Conservation (phyloP, 2,329 filamentous ascomycete species). For the Aspergillus sp. region DNA sequence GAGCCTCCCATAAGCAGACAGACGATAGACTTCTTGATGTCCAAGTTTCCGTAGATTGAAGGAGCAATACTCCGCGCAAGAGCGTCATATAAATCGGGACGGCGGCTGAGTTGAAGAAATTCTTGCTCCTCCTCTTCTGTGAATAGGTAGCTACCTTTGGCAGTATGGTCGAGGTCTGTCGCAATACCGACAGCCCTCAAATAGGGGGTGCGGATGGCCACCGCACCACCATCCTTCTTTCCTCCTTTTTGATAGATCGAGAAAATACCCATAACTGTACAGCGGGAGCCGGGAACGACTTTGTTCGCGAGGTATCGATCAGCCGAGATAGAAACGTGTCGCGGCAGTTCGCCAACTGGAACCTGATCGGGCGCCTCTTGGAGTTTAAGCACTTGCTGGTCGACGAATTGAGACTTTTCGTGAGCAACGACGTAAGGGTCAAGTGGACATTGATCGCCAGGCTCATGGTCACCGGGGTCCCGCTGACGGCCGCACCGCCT, state of each 20-base stretch:
- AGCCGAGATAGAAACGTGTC: slow-evolving; percentile 94
- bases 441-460: slow-evolving; percentile 74
- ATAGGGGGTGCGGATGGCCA: slow-evolving; percentile 94
- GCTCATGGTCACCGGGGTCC: slow-evolving; percentile 59
- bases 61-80: slow-evolving; percentile 93
- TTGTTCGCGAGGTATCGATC: slow-evolving; percentile 94
- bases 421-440: slow-evolving; percentile 96
- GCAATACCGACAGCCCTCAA: slow-evolving; percentile 89
- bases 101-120: slow-evolving; percentile 84
- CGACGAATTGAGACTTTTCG: slow-evolving; percentile 90
- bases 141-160: slow-evolving; percentile 80
- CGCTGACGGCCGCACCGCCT: slow-evolving; percentile 69
- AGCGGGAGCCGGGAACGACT: slow-evolving; percentile 91
- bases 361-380: slow-evolving; percentile 98
- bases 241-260: slow-evolving; percentile 95
- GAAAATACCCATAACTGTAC: slow-evolving; percentile 94
- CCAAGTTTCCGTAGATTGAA: slow-evolving; percentile 91
- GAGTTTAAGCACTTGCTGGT: slow-evolving; percentile 96
- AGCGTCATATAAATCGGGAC: slow-evolving; percentile 86
- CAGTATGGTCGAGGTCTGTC: slow-evolving; percentile 83
- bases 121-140: slow-evolving; percentile 97
- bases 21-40: slow-evolving; percentile 97
- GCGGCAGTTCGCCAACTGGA: slow-evolving; percentile 89
- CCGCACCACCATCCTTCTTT: slow-evolving; percentile 78
- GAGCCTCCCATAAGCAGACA: slow-evolving; percentile 92